These are phyloP conservation scores for Castanea mollissima DNA, from an alignment of 306 rosid genomes.

Conservation along the genomic window DNA sequence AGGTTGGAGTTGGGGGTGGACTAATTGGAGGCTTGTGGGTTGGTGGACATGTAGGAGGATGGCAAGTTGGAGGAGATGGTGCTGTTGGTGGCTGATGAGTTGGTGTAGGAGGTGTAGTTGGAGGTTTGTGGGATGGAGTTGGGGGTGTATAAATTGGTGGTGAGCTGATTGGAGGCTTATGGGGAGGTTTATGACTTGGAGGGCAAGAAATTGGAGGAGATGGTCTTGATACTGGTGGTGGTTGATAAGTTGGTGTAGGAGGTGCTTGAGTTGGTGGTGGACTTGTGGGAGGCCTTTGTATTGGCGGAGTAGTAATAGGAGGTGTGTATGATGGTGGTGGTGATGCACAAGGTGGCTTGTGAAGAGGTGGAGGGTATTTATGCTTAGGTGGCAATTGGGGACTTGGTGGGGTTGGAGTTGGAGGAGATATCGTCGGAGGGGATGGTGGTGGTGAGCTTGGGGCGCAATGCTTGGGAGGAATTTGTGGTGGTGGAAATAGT, in stretches of 20 bases:
- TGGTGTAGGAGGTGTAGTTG: not conserved
- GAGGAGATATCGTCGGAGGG: slow-evolving; percentile 23
- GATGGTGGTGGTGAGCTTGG: not conserved
- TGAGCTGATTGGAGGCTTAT: not conserved
- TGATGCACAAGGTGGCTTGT: slow-evolving; percentile 10
- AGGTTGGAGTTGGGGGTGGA: not conserved
- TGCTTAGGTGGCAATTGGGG: slow-evolving; percentile 17
- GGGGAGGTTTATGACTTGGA: not conserved
- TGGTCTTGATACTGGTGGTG: too few species aligned
- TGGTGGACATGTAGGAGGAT: not conserved
- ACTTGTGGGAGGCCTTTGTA: not conserved
- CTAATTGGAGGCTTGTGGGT: not conserved
- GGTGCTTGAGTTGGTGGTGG: not conserved
- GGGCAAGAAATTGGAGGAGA: not conserved
- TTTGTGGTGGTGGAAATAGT: too few species aligned
- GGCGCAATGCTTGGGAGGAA: too few species aligned
- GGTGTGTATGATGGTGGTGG: not conserved
- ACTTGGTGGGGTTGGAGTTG: slow-evolving; percentile 21
- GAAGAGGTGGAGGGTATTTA: slow-evolving; percentile 28
- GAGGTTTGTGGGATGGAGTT: too few species aligned
- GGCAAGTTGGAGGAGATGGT: not conserved
- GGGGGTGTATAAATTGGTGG: not conserved
- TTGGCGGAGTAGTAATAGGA: too few species aligned
- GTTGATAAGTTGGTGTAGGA: not conserved
- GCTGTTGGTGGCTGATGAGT: not conserved